Evolutionary conservation across 1,139 yeast genomes (phyloP).

Genomic region (Candida gigantensis): DNA sequence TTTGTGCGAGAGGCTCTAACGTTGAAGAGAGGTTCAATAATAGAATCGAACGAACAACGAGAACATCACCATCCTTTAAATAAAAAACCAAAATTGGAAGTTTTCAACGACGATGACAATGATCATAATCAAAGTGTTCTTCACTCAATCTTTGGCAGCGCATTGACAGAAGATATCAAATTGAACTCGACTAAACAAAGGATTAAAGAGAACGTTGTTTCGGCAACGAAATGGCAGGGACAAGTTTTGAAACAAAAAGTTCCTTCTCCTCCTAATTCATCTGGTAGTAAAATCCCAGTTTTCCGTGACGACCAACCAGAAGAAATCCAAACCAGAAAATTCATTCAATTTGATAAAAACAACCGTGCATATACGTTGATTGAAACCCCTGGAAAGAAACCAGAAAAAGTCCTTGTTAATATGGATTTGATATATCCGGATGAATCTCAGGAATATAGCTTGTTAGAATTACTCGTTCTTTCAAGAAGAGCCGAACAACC

Average conservation of each 20-base stretch:
- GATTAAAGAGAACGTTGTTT: conserved; percentile 64
- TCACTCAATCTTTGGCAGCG: conserved; percentile 28
- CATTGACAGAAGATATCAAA: conserved; percentile 27
- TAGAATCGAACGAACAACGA: conserved; percentile 9
- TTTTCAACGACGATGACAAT: conserved; percentile 34
- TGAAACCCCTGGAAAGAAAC: conserved; percentile 57
- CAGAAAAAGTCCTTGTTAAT: conserved; percentile 66
- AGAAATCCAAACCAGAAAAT: conserved; percentile 4
- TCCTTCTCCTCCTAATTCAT: conserved; percentile 10
- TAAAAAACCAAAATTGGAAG: conserved; percentile 31
- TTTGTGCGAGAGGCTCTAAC: conserved; percentile 22
- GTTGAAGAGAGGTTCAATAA: conserved; percentile 27
- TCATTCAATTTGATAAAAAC: conserved; percentile 23
- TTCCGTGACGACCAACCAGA: conserved; percentile 16
- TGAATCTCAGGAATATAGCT: conserved; percentile 45
- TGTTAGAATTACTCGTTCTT: conserved; percentile 55
- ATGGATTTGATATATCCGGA: conserved; percentile 52
- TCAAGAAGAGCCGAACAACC: conserved; percentile 5
- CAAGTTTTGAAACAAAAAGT: conserved; percentile 49
- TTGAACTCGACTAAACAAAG: conserved; percentile 50
- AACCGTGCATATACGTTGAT: conserved; percentile 42
- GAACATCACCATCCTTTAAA: conserved; percentile 6
- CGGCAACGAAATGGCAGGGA: conserved; percentile 69
- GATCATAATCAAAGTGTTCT: conserved; percentile 29
- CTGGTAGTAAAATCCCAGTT: conserved; percentile 19